Base-by-base conservation (phyloP, 1,139 yeast species). In the Yamadazyma jaroonii region DNA sequence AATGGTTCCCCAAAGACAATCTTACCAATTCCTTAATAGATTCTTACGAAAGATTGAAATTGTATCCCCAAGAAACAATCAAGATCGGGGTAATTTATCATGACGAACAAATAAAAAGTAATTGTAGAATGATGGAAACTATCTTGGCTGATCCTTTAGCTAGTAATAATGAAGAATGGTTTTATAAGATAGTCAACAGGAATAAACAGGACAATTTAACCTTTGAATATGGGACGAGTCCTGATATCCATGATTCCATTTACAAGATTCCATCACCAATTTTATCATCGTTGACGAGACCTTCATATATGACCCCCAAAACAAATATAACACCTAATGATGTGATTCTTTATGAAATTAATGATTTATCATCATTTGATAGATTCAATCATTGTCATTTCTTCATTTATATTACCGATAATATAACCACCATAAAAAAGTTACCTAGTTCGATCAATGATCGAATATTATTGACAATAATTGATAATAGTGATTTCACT, bases 71-170 rank as follows among this genome's bases (percentile, higher is more conserved):
- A 25, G 48, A 48, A 29, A 36, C 43, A 10, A 44, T 49, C 3
- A 56, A 53, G 32, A 52, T 69, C 9, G 77, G 74, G 0, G 36
- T 71, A 2, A 34, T 64, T 2, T 62, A 62, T 34, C 59, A 53
- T 14, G 54, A 58, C 40, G 53, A 52, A 6, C 36, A 35, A 3
- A 41, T 50, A 6, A 50, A 52, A 25, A 29, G 35, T 6, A 41
- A 43, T 1, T 61, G 72, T 14, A 63, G 51, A 44, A 33, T 71
- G 4, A 35, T 71, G 3, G 74, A 69, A 37, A 44, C 60, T 0
- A 43, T 71, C 3, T 49, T 72, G 26, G 67, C 75, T 1, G 77
- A 72, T 42, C 76, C 77, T 2, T 55, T 72, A 40, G 59, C 76
- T 6, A 53, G 54, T 6, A 52, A 52, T 9, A 66, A 61, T 39